Conservation (phyloP, 306 rosid genomes). For the Arachis stenosperma region DNA sequence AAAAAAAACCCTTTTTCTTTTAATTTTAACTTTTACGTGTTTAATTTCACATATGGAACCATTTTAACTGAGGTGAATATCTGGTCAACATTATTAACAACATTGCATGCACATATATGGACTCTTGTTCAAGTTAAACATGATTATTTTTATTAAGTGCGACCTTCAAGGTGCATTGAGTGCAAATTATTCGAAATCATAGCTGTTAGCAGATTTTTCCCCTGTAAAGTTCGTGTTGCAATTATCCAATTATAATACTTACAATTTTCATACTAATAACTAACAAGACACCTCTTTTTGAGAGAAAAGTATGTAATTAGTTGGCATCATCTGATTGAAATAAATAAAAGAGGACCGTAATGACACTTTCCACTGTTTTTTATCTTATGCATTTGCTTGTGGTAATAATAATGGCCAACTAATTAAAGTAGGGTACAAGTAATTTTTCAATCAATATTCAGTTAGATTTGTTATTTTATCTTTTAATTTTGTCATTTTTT, state of each 20-base stretch:
- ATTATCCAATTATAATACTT: not conserved
- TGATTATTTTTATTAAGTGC: constrained; percentile 8
- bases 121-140: no score
- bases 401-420: constrained; percentile 13
- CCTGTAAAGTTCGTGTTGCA: constrained; percentile 2
- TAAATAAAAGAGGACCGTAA: not conserved
- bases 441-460: no score
- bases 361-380: constrained; percentile 24
- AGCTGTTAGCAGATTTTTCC: constrained; percentile 28
- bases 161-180: constrained; percentile 35
- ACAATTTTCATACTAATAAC: no score
- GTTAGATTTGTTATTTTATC: no score
- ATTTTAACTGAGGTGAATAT: no score
- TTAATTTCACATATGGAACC: no score
- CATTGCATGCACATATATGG: no score
- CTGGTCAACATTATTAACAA: no score
- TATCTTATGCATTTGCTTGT: constrained; percentile 22
- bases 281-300: not conserved
- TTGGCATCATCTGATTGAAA: not conserved
- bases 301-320: not conserved
- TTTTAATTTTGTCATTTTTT: no score
- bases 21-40: no score
- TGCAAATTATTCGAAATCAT: constrained; percentile 42
- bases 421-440: not conserved
- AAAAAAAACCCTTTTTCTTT: no score